Conservation (phyloP, 1,139 yeast species). For the Yamadazyma atlantica region DNA sequence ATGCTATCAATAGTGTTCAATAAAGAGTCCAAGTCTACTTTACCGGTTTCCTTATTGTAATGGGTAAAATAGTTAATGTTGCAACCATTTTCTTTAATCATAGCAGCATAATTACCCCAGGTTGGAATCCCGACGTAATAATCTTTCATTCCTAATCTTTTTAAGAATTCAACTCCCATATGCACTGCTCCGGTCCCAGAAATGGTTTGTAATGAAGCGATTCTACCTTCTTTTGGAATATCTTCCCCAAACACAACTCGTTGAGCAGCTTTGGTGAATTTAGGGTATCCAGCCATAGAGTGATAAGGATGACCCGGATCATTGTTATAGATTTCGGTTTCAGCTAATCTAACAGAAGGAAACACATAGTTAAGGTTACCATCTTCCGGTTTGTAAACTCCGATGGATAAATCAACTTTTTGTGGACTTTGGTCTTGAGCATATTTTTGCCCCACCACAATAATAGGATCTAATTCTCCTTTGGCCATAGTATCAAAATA, state of each 20-base stretch:
- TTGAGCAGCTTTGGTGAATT: constrained; percentile 36
- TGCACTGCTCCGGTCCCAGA: constrained; percentile 48
- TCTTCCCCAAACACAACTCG: constrained; percentile 34
- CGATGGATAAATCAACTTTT: constrained; percentile 44
- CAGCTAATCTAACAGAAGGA: constrained; percentile 40
- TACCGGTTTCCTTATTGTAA: constrained; percentile 27
- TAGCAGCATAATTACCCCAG: constrained; percentile 42
- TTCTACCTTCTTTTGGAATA: constrained; percentile 21
- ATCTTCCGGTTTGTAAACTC: constrained; percentile 41
- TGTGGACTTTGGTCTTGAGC: constrained; percentile 26
- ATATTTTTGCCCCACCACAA: constrained; percentile 28
- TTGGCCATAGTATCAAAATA: constrained; percentile 26
- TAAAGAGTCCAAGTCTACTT: constrained; percentile 31
- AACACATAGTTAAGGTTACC: constrained; percentile 35
- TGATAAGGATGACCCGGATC: constrained; percentile 49
- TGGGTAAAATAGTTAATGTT: constrained; percentile 28
- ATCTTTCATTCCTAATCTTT: constrained; percentile 26
- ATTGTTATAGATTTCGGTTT: constrained; percentile 27
- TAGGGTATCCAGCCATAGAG: constrained; percentile 43
- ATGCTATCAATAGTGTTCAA: constrained; percentile 29
- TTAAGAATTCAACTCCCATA: constrained; percentile 34
- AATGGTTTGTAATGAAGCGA: constrained; percentile 42
- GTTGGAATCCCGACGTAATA: constrained; percentile 41
- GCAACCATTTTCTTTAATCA: constrained; percentile 35
- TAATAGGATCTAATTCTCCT: constrained; percentile 39